A percentile compares a stretch with the other conserved stretches of the same genome.
Evolutionary conservation across 352 stramenopile species (phyloP).

Genomic region (Aphanomyces euteiches): DNA sequence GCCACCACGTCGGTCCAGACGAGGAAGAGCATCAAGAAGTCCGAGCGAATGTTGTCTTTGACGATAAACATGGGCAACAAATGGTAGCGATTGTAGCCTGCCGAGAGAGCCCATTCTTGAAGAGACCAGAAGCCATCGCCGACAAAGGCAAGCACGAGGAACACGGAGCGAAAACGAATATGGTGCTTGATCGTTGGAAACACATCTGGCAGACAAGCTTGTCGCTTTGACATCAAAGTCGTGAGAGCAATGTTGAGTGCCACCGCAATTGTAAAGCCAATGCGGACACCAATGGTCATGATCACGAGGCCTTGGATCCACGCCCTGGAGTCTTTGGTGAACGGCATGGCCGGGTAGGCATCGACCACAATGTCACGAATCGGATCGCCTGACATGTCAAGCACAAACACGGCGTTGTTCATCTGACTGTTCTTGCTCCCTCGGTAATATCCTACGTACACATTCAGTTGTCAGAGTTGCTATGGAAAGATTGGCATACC

Average conservation of each 20-base stretch:
- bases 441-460: neutral
- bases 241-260: conserved; percentile 1
- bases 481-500: neutral
- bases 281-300: neutral
- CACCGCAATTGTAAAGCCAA: conserved; percentile 2
- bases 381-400: conserved; percentile 20
- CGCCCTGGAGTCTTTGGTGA: conserved; percentile 18
- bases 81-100: conserved; percentile 1
- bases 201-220: neutral
- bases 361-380: conserved; percentile 22
- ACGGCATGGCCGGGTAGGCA: neutral
- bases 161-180: neutral
- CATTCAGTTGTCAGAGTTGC: neutral
- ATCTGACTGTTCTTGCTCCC: neutral
- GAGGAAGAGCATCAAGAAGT: conserved; percentile 20
- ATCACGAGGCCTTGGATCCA: conserved; percentile 26
- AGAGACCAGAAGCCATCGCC: conserved; percentile 18
- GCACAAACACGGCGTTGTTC: conserved; percentile 1
- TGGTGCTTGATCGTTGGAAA: conserved; percentile 13
- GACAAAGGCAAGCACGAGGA: conserved; percentile 13
- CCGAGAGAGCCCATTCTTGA: conserved; percentile 13
- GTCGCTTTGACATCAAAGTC: neutral
- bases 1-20: conserved; percentile 19
- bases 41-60: conserved; percentile 3
- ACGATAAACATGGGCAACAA: conserved; percentile 24